phyloP scores from a whole-genome alignment of 305 asterid species.

The Nicotiana rustica region DNA sequence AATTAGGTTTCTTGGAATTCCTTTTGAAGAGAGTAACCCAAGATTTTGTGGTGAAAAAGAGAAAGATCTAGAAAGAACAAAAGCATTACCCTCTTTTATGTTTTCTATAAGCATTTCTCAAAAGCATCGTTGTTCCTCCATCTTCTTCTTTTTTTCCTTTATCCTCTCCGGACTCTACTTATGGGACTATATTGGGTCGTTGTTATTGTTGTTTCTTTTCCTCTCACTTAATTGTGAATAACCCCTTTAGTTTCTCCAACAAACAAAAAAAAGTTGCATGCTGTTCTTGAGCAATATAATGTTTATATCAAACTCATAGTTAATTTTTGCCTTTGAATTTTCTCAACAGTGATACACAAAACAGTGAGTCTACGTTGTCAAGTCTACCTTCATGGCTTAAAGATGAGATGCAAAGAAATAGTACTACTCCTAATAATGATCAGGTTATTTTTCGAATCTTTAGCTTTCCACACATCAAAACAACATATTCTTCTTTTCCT shows the following conservation, averaged over 20 bases:
- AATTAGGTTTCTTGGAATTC: neutral
- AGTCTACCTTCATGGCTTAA: conserved; percentile 87
- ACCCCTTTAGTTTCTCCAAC: too few relatives aligned
- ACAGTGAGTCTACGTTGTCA: conserved; percentile 51
- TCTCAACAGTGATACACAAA: too few relatives aligned
- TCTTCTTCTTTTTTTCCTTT: too few relatives aligned
- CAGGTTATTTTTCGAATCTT: conserved; percentile 51
- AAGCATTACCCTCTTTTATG: neutral
- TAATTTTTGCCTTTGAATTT: too few relatives aligned
- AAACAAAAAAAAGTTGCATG: too few relatives aligned
- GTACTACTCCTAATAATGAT: conserved; percentile 38
- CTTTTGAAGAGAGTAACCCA: neutral
- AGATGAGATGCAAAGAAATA: conserved; percentile 56
- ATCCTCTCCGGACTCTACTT: too few relatives aligned
- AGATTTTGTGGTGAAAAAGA: conserved; percentile 20
- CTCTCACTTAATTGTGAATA: too few relatives aligned
- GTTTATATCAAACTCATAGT: too few relatives aligned
- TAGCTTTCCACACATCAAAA: neutral
- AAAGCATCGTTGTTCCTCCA: neutral
- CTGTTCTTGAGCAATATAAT: too few relatives aligned
- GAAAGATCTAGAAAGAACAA: neutral
- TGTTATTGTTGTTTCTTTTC: too few relatives aligned
- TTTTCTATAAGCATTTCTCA: neutral
- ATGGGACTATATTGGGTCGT: too few relatives aligned
- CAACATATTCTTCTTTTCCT: neutral